Percentiles rank a stretch among this genome's conserved stretches.
phyloP scores from a whole-genome alignment of 805 yeast species.

The Wickerhamomyces sydowiorum region DNA sequence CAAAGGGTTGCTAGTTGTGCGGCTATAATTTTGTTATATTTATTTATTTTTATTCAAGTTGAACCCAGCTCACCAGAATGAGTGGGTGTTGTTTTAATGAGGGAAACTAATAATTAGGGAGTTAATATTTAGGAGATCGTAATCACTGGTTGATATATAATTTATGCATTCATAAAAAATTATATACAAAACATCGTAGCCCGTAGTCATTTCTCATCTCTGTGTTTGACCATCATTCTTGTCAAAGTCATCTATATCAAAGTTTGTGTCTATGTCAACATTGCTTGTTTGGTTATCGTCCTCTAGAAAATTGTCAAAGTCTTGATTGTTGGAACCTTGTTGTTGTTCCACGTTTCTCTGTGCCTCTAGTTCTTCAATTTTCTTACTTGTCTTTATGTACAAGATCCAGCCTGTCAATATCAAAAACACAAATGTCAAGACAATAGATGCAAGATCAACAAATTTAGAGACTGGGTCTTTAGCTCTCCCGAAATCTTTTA shows the following conservation, averaged over 20 bases:
- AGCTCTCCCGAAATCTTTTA: constrained; percentile 62
- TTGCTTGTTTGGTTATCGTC: not conserved
- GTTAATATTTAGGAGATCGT: no score
- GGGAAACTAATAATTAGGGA: no score
- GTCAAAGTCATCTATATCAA: constrained; percentile 3
- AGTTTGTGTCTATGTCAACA: not conserved
- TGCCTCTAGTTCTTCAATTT: constrained; percentile 26
- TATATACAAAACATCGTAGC: no score
- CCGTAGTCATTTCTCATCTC: not conserved
- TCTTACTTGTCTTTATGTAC: constrained; percentile 44
- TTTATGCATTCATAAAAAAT: no score
- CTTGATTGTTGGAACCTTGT: constrained; percentile 6
- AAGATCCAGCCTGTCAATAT: constrained; percentile 59
- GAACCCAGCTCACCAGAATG: no score
- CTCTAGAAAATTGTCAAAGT: constrained; percentile 12
- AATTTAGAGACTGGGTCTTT: constrained; percentile 44
- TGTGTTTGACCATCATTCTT: constrained; percentile 6
- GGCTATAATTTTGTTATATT: no score
- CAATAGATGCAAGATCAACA: constrained; percentile 58
- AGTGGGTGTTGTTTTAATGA: no score
- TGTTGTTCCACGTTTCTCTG: constrained; percentile 9
- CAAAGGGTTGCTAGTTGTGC: no score
- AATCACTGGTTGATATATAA: no score
- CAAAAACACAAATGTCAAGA: constrained; percentile 50
- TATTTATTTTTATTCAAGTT: no score